These are phyloP conservation scores for Sphagnum contortum DNA, from an alignment of 225 moss, liverwort and hornwort species.

Conservation along the genomic window DNA sequence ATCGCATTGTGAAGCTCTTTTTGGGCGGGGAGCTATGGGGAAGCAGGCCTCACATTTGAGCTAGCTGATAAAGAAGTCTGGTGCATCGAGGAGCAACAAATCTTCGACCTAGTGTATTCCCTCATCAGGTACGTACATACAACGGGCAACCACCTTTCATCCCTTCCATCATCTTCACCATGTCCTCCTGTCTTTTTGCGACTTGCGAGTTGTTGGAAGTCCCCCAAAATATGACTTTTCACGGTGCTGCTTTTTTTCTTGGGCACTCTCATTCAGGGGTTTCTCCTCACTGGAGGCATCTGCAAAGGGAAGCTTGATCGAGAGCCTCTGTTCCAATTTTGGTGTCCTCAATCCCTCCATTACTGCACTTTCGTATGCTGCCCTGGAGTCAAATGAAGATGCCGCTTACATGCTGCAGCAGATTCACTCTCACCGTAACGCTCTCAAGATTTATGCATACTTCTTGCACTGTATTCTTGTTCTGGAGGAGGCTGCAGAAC, in stretches of 20 bases:
- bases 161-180: background rate
- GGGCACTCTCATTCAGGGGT: conserved; percentile 42
- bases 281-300: conserved; percentile 48
- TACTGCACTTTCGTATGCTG: conserved; percentile 44
- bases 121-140: conserved; percentile 52
- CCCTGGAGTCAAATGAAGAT: conserved; percentile 59
- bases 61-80: conserved; percentile 78
- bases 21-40: background rate
- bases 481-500: conserved; percentile 45
- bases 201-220: no score
- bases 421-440: conserved; percentile 70
- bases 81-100: conserved; percentile 68
- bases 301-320: conserved; percentile 66
- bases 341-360: conserved; percentile 84
- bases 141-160: no score
- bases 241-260: conserved; percentile 26
- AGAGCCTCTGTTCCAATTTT: conserved; percentile 90
- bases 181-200: background rate
- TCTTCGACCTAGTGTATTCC: conserved; percentile 82
- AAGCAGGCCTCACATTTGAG: conserved; percentile 58
- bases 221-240: conserved; percentile 11
- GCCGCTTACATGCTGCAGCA: conserved; percentile 57
- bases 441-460: conserved; percentile 80
- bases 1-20: conserved; percentile 4
- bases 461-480: conserved; percentile 68